A percentile compares a stretch with the other conserved stretches of the same genome.
phyloP scores from a whole-genome alignment of 140 eudicot species.

The Bidens hawaiensis region DNA sequence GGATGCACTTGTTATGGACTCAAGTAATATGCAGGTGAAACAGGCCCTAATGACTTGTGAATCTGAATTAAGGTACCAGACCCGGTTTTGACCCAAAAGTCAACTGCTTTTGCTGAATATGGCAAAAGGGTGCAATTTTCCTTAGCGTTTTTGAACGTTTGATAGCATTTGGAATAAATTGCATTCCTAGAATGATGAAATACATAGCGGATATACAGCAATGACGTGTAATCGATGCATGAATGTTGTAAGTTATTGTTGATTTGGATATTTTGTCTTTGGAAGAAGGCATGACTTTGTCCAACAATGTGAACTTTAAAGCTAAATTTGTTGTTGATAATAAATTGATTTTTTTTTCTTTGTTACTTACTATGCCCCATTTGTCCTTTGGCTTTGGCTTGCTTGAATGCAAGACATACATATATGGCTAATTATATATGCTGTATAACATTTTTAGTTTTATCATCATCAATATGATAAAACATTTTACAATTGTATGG shows the following conservation, averaged over 20 bases:
- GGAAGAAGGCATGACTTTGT: not conserved
- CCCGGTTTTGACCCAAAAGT: constrained; percentile 27
- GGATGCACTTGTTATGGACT: constrained; percentile 87
- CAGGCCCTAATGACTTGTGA: constrained; percentile 69
- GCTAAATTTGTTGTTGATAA: not conserved
- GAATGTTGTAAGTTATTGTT: constrained; percentile 3
- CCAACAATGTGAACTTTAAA: not conserved
- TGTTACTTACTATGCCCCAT: not conserved
- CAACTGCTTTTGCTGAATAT: not conserved
- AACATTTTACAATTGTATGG: too few relatives aligned
- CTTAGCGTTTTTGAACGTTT: constrained; percentile 1
- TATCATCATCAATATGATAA: too few relatives aligned
- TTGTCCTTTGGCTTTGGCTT: too few relatives aligned
- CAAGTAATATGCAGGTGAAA: constrained; percentile 52
- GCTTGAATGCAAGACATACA: too few relatives aligned
- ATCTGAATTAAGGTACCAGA: constrained; percentile 61
- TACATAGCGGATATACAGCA: constrained; percentile 7
- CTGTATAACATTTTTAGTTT: too few relatives aligned
- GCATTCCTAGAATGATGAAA: constrained; percentile 15
- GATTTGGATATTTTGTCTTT: constrained; percentile 2
- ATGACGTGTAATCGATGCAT: constrained; percentile 1
- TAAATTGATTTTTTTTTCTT: not conserved
- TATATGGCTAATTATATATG: too few relatives aligned
- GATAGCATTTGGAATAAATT: constrained; percentile 17
- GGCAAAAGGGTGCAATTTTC: constrained; percentile 13